Conservation (phyloP, 331 rosid genomes). For the Prunus yedoensis region DNA sequence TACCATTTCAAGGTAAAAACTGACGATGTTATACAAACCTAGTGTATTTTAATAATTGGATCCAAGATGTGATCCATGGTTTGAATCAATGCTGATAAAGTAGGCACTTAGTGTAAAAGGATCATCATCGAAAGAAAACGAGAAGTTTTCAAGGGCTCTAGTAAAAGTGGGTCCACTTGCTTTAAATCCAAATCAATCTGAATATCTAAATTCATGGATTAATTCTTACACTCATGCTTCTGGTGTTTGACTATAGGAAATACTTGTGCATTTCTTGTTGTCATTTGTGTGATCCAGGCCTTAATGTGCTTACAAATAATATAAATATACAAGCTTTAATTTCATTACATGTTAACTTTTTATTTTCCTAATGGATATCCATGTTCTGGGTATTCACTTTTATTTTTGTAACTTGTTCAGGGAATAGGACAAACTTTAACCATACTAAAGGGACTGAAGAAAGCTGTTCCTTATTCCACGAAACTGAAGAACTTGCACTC, state of each 20-base stretch:
- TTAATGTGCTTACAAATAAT: neutral
- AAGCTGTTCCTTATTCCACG: constrained; percentile 33
- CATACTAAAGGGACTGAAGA: constrained; percentile 47
- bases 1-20: neutral
- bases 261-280: neutral
- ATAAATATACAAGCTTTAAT: neutral
- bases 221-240: neutral
- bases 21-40: neutral
- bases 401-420: constrained; percentile 46
- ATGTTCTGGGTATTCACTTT: constrained; percentile 3
- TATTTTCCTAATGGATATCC: neutral
- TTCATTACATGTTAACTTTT: neutral
- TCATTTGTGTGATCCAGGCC: neutral
- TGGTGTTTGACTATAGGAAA: neutral
- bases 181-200: neutral
- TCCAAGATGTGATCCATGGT: neutral
- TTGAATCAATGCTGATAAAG: neutral
- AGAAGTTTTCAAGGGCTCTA: neutral
- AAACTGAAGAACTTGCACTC: constrained; percentile 32
- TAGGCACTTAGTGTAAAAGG: neutral
- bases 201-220: neutral
- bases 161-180: constrained; percentile 2
- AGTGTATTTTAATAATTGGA: neutral
- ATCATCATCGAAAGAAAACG: neutral
- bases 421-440: constrained; percentile 51